A percentile compares a stretch with the other conserved stretches of the same genome.
Conservation (phyloP, 169 alveolate species). For the Neospora caninum region DNA sequence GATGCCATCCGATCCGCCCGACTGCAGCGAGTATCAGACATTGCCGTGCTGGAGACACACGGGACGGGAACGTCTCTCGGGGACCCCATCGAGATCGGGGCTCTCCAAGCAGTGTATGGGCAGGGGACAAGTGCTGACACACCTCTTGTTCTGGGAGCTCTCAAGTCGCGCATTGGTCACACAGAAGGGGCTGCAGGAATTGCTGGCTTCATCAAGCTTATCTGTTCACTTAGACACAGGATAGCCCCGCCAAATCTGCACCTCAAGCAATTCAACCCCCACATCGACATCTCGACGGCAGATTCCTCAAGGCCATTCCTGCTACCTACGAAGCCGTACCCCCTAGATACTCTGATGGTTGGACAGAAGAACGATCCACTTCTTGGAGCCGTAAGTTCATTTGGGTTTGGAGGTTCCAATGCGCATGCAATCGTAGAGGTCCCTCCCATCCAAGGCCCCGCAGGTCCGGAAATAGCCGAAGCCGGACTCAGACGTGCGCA, state of each 20-base stretch:
- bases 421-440: slow-evolving; percentile 45
- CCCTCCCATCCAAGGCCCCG: slow-evolving; percentile 43
- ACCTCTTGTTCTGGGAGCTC: slow-evolving; percentile 73
- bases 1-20: slow-evolving; percentile 57
- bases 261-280: slow-evolving; percentile 74
- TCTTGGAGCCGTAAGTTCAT: slow-evolving; percentile 72
- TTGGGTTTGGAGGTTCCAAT: slow-evolving; percentile 76
- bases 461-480: not conserved
- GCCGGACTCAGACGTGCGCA: not conserved
- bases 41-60: slow-evolving; percentile 70
- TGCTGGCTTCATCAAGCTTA: slow-evolving; percentile 74
- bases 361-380: not conserved
- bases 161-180: slow-evolving; percentile 73
- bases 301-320: slow-evolving; percentile 5
- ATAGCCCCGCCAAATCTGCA: slow-evolving; percentile 76
- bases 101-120: slow-evolving; percentile 73
- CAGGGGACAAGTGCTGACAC: not conserved
- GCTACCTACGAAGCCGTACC: slow-evolving; percentile 42
- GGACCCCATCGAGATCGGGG: slow-evolving; percentile 77
- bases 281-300: slow-evolving; percentile 56
- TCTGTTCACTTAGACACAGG: slow-evolving; percentile 69
- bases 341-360: slow-evolving; percentile 17
- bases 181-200: slow-evolving; percentile 79
- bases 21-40: slow-evolving; percentile 51
- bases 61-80: slow-evolving; percentile 82